Percentiles rank a stretch among this genome's conserved stretches.
These are phyloP conservation scores for Argentina anserina DNA, from an alignment of 306 rosid genomes.

Conservation along the genomic window DNA sequence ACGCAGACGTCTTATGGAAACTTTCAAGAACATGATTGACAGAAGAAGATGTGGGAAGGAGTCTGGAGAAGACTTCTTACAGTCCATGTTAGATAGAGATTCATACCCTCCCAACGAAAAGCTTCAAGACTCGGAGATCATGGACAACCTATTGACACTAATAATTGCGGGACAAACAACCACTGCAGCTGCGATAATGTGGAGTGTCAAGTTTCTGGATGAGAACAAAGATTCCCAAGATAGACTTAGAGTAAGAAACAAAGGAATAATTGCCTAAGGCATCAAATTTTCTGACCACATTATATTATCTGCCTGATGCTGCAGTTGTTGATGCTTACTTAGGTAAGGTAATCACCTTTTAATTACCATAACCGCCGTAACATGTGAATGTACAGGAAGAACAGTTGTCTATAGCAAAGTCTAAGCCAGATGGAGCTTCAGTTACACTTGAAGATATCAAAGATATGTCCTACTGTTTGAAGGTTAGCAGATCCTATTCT, in stretches of 20 bases:
- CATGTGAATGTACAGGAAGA: slow-evolving; percentile 44
- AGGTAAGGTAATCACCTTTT: not conserved
- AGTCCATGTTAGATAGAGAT: slow-evolving; percentile 55
- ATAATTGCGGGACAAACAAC: slow-evolving; percentile 70
- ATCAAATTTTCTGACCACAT: not conserved
- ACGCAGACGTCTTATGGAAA: slow-evolving; percentile 50
- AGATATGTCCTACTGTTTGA: slow-evolving; percentile 52
- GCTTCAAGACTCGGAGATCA: slow-evolving; percentile 59
- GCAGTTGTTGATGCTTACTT: not conserved
- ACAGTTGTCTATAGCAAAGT: slow-evolving; percentile 47
- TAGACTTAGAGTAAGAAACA: slow-evolving; percentile 52
- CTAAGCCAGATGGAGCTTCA: slow-evolving; percentile 45
- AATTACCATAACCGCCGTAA: slow-evolving; percentile 4
- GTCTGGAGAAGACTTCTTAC: slow-evolving; percentile 45
- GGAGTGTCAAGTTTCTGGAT: slow-evolving; percentile 69
- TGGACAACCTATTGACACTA: slow-evolving; percentile 65
- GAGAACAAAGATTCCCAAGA: slow-evolving; percentile 53
- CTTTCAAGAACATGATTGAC: slow-evolving; percentile 45
- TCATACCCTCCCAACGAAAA: slow-evolving; percentile 41
- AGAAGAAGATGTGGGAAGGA: slow-evolving; percentile 51
- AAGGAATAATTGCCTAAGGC: not conserved
- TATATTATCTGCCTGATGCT: not conserved
- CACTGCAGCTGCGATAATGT: slow-evolving; percentile 76
- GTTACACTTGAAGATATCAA: slow-evolving; percentile 53
- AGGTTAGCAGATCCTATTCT: slow-evolving; percentile 33